Evolutionary conservation across 345 rosid genomes (phyloP), one percentile per base, ranked within the genome.

Genomic region (Eucalyptus urophylla): DNA sequence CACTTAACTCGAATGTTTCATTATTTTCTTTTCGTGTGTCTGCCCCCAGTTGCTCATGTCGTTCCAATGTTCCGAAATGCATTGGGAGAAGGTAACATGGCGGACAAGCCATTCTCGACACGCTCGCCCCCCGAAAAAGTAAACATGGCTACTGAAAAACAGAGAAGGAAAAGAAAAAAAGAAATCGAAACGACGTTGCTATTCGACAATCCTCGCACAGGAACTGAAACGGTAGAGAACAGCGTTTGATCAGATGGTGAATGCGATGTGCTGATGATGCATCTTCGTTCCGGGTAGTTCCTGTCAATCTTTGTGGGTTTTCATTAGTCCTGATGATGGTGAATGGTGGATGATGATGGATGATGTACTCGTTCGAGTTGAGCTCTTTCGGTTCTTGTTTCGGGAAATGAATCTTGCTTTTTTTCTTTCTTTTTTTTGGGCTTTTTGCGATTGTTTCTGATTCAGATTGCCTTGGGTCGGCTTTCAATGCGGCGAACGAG

Each of bases 401-500:
- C 14, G 1, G 81, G 8, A 12, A 19, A 37, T 72, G 14, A 72
- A 37, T 72, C 44, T 7, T 53, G 8, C 53, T 72, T 72, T 37
- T 6, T 72, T 10, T 40, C 5, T 0, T 5, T 43, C 1, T 1
- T 40, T 1, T 25, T 25, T 60, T 11, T 60, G 56, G 56, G 8
- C 83, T 17, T 72, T 21, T 37, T 5, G 45, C 45, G 83, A 72
- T 10, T 37, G 81, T 10, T 72, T 72, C 81, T 72, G 81, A 72
- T 88, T 67, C 90, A 91, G 92, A 92, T 83, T 90, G 92, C 89
- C 91, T 81, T 37, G 93, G 93, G 14, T 92, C 92, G 31, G 90
- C 92, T 25, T 92, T 92, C 53, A 92, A 89, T 47, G 87, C 62
- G 13, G 37, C 80, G 14, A 87, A 90, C 3, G 31, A 31, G 21